Conservation (phyloP, 495 filamentous ascomycete species). For the Amniculicola lignicola region DNA sequence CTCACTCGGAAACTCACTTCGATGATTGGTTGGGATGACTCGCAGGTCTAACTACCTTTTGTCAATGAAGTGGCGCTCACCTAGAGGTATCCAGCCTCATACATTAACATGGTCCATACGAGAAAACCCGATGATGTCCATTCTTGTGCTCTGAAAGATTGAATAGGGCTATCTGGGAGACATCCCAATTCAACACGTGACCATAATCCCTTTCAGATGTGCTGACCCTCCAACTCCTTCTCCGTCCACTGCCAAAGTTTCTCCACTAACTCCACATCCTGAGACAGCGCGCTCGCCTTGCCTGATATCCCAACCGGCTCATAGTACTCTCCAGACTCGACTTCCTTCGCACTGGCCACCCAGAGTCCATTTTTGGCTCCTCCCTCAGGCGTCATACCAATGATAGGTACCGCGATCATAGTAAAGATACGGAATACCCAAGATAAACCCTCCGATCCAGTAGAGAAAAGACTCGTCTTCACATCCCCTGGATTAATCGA, state of each 20-base stretch:
- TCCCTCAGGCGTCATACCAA: conserved; percentile 7
- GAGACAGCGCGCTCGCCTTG: neutral
- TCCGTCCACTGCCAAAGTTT: conserved; percentile 34
- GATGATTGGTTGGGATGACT: no score
- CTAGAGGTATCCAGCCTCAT: no score
- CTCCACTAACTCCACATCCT: conserved; percentile 11
- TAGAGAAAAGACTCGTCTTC: conserved; percentile 48
- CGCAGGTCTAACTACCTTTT: no score
- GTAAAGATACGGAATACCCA: conserved; percentile 5
- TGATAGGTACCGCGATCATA: neutral
- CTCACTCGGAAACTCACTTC: no score
- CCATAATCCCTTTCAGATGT: no score
- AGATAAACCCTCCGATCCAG: neutral
- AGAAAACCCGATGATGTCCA: no score
- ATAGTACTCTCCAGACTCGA: conserved; percentile 26
- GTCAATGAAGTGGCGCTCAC: no score
- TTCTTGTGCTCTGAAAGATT: no score
- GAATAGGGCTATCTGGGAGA: no score
- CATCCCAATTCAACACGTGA: no score
- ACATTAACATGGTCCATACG: no score
- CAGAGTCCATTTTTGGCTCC: conserved; percentile 28
- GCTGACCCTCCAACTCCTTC: conserved; percentile 25
- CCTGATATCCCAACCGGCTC: conserved; percentile 20
- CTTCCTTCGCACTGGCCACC: conserved; percentile 6
- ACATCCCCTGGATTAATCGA: conserved; percentile 67